phyloP scores from a whole-genome alignment of 768 basidiomycete species.

The Tulasnella sp. region DNA sequence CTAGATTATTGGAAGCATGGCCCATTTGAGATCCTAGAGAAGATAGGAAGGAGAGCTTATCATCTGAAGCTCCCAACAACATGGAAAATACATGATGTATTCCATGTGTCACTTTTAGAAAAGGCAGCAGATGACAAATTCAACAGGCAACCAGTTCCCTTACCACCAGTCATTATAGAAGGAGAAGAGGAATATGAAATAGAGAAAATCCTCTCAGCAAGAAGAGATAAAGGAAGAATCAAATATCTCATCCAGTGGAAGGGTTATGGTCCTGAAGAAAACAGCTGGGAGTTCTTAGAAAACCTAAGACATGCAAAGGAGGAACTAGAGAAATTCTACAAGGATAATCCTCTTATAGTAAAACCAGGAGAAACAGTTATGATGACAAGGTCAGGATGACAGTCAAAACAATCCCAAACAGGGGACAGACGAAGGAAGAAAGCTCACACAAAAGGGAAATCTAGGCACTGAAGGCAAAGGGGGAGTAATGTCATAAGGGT shows the following conservation, averaged over 20 bases:
- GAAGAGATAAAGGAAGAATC: not conserved
- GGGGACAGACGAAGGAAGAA: no score
- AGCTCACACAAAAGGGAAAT: no score
- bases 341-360: not conserved
- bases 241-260: constrained; percentile 22
- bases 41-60: constrained; percentile 1
- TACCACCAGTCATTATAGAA: constrained; percentile 16
- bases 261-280: constrained; percentile 8
- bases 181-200: constrained; percentile 18
- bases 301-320: not conserved
- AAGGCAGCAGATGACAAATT: not conserved
- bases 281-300: not conserved
- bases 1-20: constrained; percentile 30
- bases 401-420: no score
- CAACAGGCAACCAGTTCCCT: not conserved
- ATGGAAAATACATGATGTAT: not conserved
- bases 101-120: not conserved
- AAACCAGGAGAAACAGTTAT: no score
- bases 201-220: constrained; percentile 22
- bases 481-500: no score
- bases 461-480: no score
- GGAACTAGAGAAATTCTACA: not conserved
- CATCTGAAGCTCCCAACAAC: not conserved
- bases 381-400: no score
- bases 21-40: constrained; percentile 19